phyloP scores from a whole-genome alignment of 805 yeast genomes.

The Starmerella powellii region DNA sequence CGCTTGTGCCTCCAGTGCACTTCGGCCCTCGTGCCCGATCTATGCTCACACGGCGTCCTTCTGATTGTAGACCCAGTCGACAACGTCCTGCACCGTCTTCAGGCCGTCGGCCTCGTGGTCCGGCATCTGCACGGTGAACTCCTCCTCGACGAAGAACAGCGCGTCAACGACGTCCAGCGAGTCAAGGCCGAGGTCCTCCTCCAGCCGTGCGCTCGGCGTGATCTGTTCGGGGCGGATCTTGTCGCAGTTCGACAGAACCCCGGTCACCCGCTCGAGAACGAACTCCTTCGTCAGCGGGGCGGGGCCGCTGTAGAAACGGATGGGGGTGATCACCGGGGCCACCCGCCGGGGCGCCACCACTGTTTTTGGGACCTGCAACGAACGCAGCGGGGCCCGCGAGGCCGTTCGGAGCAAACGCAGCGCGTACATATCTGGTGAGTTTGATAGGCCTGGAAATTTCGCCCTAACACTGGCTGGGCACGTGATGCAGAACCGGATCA shows the following conservation, averaged over 20 bases:
- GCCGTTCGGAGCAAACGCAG: no score
- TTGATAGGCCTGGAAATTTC: no score
- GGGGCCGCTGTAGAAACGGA: constrained; percentile 31
- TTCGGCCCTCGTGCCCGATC: no score
- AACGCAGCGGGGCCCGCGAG: not conserved
- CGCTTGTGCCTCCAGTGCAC: no score
- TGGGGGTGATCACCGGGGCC: not conserved
- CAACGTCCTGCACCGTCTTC: constrained; percentile 83
- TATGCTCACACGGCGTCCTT: constrained; percentile 29
- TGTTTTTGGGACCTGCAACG: no score
- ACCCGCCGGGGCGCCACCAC: constrained; percentile 1
- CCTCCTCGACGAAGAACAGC: constrained; percentile 89
- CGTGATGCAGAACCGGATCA: no score
- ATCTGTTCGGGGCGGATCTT: constrained; percentile 36
- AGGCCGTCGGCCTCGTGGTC: constrained; percentile 74
- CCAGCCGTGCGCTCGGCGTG: constrained; percentile 33
- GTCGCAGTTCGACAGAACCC: constrained; percentile 55
- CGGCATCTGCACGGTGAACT: constrained; percentile 38
- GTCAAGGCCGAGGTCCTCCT: constrained; percentile 65
- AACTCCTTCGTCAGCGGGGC: constrained; percentile 58
- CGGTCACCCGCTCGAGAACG: constrained; percentile 67
- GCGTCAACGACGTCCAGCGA: constrained; percentile 92
- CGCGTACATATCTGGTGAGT: no score
- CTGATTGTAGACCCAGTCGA: constrained; percentile 61
- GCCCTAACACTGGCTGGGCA: no score